phyloP scores from a whole-genome alignment of 345 rosid genomes.

The Lepidium sativum region DNA sequence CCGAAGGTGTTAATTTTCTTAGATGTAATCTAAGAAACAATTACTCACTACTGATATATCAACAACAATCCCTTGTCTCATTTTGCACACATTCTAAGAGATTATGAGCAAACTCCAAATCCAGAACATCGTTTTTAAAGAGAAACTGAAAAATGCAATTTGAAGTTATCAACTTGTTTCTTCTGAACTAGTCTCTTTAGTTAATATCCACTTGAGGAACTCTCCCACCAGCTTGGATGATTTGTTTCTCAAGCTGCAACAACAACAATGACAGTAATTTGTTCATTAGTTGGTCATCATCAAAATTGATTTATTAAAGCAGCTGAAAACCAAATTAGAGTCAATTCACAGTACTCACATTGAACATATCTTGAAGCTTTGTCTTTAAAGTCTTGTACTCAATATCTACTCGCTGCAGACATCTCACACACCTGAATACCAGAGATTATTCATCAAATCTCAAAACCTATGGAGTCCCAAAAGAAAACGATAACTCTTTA shows the following conservation, averaged over 20 bases:
- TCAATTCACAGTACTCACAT: conserved; percentile 31
- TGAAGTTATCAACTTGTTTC: neutral
- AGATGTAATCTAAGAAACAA: neutral
- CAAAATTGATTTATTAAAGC: neutral
- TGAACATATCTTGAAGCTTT: conserved; percentile 59
- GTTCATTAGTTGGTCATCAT: neutral
- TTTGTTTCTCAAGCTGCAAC: conserved; percentile 28
- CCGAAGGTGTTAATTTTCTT: neutral
- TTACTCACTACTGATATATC: neutral
- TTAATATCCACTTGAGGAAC: conserved; percentile 26
- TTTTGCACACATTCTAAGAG: neutral
- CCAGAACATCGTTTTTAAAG: neutral
- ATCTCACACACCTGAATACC: conserved; percentile 58
- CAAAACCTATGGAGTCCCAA: neutral
- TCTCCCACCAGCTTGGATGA: conserved; percentile 26
- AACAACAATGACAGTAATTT: neutral
- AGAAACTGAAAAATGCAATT: conserved; percentile 9
- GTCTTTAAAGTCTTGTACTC: conserved; percentile 45
- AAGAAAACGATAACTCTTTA: neutral
- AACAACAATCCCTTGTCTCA: neutral
- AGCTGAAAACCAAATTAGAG: neutral
- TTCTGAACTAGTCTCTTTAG: conserved; percentile 12
- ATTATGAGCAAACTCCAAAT: neutral
- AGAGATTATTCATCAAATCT: neutral
- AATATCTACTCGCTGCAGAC: conserved; percentile 59